These are phyloP conservation scores for Fusarium mexicanum DNA, from an alignment of 2,329 filamentous ascomycete species.

Conservation along the genomic window DNA sequence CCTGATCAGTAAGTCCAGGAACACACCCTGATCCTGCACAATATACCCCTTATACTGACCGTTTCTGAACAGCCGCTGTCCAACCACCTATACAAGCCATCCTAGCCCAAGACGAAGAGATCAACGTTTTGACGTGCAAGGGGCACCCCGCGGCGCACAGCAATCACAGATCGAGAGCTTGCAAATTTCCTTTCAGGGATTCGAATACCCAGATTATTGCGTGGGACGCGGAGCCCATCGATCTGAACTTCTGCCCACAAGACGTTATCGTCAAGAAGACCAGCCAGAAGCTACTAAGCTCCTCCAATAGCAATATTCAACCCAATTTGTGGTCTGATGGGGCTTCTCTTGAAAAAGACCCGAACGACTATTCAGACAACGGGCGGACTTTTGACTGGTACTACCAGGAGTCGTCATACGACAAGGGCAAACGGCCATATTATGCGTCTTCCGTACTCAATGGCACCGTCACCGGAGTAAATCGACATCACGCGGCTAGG, in stretches of 20 bases:
- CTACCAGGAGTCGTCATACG: not conserved
- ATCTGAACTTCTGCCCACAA: not conserved
- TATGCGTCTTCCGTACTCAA: constrained; percentile 11
- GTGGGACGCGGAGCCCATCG: constrained; percentile 3
- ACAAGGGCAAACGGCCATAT: not conserved
- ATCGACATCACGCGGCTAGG: constrained; percentile 4
- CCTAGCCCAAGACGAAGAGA: constrained; percentile 9
- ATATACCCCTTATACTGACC: not conserved
- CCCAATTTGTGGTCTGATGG: not conserved
- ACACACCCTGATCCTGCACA: not conserved
- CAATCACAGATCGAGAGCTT: no score
- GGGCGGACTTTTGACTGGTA: not conserved
- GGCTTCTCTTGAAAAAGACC: no score
- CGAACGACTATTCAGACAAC: not conserved
- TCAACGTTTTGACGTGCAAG: not conserved
- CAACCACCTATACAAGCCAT: constrained; percentile 3
- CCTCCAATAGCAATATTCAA: not conserved
- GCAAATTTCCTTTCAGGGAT: not conserved
- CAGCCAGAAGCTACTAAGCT: not conserved
- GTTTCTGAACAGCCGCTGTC: not conserved
- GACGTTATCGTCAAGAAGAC: not conserved
- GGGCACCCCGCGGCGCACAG: not conserved
- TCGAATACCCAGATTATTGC: not conserved
- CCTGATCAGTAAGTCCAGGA: constrained; percentile 11
- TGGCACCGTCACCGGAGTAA: constrained; percentile 1